Base-by-base conservation (phyloP, 2,329 filamentous ascomycete species). In the Colletotrichum viniferum region DNA sequence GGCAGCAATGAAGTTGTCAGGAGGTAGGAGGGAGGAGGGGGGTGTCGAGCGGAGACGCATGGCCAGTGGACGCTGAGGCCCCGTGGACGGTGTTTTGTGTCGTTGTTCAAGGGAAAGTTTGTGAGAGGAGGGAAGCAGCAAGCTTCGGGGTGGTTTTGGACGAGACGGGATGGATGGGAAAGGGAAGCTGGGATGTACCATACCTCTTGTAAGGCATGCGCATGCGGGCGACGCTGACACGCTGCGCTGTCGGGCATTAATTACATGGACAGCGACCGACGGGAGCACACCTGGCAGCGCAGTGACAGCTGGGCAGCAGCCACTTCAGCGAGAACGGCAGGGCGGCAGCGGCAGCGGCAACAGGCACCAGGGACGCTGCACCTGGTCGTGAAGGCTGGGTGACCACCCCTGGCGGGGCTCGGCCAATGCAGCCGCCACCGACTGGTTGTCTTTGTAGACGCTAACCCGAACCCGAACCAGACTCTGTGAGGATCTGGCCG, bases 1-100 rank as follows among this genome's bases (percentile, higher is more conserved):
- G 67, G 43, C n/a, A 34, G 34, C 55, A 60, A 34, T 34, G 67
- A 62, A 18, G 67, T 69, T 69, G 38, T 26, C 14, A 52, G 18
- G 36, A 32, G 52, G 28, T 52, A n/a, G 28, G 36, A 26, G 36
- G 32, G 68, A 36, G 64, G 16, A 61, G 56, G 70, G 71, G 64
- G 64, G 30, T 24, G 30, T 24, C 73, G 73, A 64, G 73, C 69
- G 73, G 70, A 60, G 61, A 64, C 61, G 73, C 73, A 76, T 76
- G 63, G 64, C 48, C 63, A 58, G 43, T 32, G 26, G 61, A 69
- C 73, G 73, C 73, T 76, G 69, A 76, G 70, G 69, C 73, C 73
- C 73, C 58, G 52, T 73, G 56, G 58, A 58, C 58, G 55, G 73
- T 65, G 73, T 76, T 76, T 76, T 64, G 70, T 65, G 64, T 76